Percentiles rank a stretch among this genome's conserved stretches.
These are phyloP conservation scores for Xylaria digitata DNA, from an alignment of 2,329 filamentous ascomycete genomes.

Conservation along the genomic window DNA sequence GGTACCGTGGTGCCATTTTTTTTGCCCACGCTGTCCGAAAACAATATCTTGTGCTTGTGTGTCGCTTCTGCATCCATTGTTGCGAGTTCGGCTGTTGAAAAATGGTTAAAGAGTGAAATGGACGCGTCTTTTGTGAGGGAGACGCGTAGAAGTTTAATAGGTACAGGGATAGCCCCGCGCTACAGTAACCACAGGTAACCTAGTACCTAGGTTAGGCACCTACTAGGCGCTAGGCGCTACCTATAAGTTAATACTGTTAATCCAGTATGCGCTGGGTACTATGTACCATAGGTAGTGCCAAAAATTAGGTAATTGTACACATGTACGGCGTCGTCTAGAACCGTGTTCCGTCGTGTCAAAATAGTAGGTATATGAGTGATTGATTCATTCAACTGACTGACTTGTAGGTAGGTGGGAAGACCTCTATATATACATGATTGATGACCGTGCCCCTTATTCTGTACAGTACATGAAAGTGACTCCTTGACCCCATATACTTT, in stretches of 20 bases:
- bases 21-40: neutral
- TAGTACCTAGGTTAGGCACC: neutral
- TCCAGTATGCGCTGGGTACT: too few species aligned
- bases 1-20: slow-evolving; percentile 25
- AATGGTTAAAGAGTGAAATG: neutral
- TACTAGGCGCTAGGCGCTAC: neutral
- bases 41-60: slow-evolving; percentile 8
- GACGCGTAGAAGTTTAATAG: slow-evolving; percentile 36
- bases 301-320: too few species aligned
- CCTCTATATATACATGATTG: too few species aligned
- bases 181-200: neutral
- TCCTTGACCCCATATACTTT: too few species aligned
- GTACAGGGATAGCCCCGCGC: slow-evolving; percentile 28
- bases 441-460: too few species aligned
- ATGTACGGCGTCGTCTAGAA: too few species aligned
- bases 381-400: too few species aligned
- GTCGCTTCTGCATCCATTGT: slow-evolving; percentile 29
- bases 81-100: slow-evolving; percentile 8
- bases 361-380: too few species aligned
- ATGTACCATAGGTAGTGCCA: too few species aligned
- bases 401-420: too few species aligned
- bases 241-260: neutral
- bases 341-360: too few species aligned
- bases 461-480: too few species aligned
- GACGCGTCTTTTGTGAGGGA: slow-evolving; percentile 30